These are phyloP conservation scores for Fusarium temperatum DNA, from an alignment of 2,329 filamentous ascomycete genomes.

Conservation along the genomic window DNA sequence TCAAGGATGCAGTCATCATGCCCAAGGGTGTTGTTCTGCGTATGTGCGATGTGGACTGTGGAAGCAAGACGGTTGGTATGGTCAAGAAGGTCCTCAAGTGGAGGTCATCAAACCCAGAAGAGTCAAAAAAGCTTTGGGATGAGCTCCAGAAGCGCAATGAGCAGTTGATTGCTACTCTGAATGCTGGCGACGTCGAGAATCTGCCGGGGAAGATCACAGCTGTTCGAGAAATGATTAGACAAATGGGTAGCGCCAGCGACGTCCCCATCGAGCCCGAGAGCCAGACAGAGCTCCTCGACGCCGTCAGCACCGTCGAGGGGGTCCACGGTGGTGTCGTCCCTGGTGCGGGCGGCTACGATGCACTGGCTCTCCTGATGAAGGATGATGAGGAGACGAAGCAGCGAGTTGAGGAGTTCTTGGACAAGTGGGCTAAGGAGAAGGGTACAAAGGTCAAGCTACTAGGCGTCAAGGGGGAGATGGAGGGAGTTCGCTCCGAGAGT, in stretches of 20 bases:
- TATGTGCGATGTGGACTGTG: constrained; percentile 97
- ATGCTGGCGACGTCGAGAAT: constrained; percentile 55
- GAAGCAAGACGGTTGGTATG: constrained; percentile 93
- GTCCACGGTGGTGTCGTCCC: constrained; percentile 93
- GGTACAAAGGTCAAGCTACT: constrained; percentile 74
- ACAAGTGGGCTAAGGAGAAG: constrained; percentile 69
- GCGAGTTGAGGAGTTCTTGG: constrained; percentile 69
- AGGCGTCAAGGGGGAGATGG: constrained; percentile 75
- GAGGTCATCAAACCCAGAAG: constrained; percentile 70
- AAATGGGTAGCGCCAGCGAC: constrained; percentile 77
- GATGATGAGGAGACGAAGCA: constrained; percentile 73
- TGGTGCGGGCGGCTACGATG: constrained; percentile 93
- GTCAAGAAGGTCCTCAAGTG: constrained; percentile 90
- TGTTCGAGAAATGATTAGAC: constrained; percentile 71
- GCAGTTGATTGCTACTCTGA: constrained; percentile 71
- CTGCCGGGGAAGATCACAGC: constrained; percentile 58
- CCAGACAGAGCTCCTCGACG: constrained; percentile 87
- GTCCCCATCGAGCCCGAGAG: constrained; percentile 90
- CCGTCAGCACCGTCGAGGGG: constrained; percentile 74
- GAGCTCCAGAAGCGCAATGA: constrained; percentile 80
- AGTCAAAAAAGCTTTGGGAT: constrained; percentile 77
- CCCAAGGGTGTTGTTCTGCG: constrained; percentile 79
- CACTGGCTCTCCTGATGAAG: constrained; percentile 80
- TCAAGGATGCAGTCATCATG: constrained; percentile 74
- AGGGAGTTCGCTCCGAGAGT: constrained; percentile 65